Base-by-base conservation (phyloP, 306 rosid genomes). In the Citrullus colocynthis region DNA sequence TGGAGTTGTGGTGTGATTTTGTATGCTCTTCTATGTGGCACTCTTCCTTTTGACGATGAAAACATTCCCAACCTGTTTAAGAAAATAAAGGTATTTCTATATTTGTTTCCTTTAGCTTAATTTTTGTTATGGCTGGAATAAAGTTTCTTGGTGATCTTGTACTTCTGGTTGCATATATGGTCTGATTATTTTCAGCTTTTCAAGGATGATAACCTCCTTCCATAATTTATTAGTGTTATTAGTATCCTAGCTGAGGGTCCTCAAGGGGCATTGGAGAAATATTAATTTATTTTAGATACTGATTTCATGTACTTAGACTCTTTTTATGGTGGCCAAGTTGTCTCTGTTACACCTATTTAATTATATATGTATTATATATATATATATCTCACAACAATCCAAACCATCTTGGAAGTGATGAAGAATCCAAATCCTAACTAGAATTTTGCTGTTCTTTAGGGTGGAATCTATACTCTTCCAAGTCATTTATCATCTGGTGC, bases 11-110 rank as follows among this genome's bases (percentile, higher is more conserved):
- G 98, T 71, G 97, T 93, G 20, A 93, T 93, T 84, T 81, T 93
- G 63, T 93, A 91, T 84, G 97, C 98, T 55, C 97, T 93, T 86
- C 93, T 91, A 34, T 93, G 98, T 74, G 97, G 97, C 67, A 93
- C 92, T n/a, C 97, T 93, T 81, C 98, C 97, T 18, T 93, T 93
- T 82, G 98, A 93, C 48, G 97, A 93, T 81, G 98, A 93, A 79
- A 93, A 91, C 80, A 91, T 93, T 79, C 98, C 97, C 75, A 91
- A 91, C 82, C 90, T 93, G 60, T 93, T 91, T 78, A 91, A 83
- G 86, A 95, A 95, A 86, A 95, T 95, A 70, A 95, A 95, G 98
- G 91, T 88, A 85, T 58, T 79, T 17, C 71, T 63, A 8, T 41
- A 76, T 44, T 49, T 74, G 4, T 12, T 76, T 81, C 55, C 20